Evolutionary conservation across 225 moss, liverwort and hornwort species (phyloP).

Genomic region (Asterella californica): DNA sequence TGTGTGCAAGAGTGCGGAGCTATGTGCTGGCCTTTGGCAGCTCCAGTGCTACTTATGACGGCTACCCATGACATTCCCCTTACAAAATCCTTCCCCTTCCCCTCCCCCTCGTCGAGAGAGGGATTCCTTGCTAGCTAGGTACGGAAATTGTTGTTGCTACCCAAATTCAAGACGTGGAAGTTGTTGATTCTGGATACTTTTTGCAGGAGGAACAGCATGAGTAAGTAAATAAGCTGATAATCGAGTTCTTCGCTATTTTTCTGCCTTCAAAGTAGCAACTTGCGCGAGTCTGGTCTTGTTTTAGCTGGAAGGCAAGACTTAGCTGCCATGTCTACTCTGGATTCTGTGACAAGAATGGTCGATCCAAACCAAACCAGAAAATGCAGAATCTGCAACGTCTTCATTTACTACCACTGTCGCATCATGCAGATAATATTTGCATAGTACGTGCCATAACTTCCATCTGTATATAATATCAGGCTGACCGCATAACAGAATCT

Average conservation of each 20-base stretch:
- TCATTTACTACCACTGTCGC: too few species aligned
- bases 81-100: background rate
- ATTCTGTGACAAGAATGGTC: too few species aligned
- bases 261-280: background rate
- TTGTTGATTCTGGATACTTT: constrained; percentile 32
- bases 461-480: too few species aligned
- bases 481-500: too few species aligned
- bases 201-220: constrained; percentile 35
- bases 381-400: too few species aligned
- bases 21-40: background rate
- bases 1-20: background rate
- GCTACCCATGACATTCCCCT: background rate
- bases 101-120: background rate
- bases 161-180: background rate
- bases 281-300: background rate
- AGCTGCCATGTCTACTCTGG: too few species aligned
- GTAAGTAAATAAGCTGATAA: constrained; percentile 25
- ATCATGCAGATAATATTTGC: too few species aligned
- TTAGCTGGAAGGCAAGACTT: too few species aligned
- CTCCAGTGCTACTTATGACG: background rate
- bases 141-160: background rate
- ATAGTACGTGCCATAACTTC: too few species aligned
- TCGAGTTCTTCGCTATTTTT: constrained; percentile 24
- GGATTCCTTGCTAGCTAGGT: background rate
- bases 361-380: too few species aligned